Percentiles rank a stretch among this genome's conserved stretches.
phyloP scores from a whole-genome alignment of 2,329 filamentous ascomycete species.

The Triangularia verruculosa region DNA sequence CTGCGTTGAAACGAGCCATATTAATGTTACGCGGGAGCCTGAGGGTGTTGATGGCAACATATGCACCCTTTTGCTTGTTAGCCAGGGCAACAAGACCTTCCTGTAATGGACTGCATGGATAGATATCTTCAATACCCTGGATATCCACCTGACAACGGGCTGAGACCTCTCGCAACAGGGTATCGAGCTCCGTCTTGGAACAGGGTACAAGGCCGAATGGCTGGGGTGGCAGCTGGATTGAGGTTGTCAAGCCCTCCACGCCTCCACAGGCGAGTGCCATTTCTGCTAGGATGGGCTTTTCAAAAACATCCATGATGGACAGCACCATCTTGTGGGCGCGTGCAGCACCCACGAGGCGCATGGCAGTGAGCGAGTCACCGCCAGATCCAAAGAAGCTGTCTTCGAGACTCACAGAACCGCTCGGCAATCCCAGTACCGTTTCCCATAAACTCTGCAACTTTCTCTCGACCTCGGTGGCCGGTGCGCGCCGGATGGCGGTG shows the following conservation, averaged over 20 bases:
- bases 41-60: slow-evolving; percentile 34
- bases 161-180: slow-evolving; percentile 18
- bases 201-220: slow-evolving; percentile 20
- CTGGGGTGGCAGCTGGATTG: neutral
- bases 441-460: slow-evolving; percentile 25
- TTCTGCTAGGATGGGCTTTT: slow-evolving; percentile 20
- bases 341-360: slow-evolving; percentile 44
- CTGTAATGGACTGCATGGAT: slow-evolving; percentile 41
- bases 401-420: slow-evolving; percentile 10
- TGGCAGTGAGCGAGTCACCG: slow-evolving; percentile 37
- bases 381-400: slow-evolving; percentile 37
- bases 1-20: slow-evolving; percentile 28
- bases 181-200: slow-evolving; percentile 8
- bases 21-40: slow-evolving; percentile 25
- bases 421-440: slow-evolving; percentile 15
- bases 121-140: slow-evolving; percentile 33
- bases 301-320: slow-evolving; percentile 27
- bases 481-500: slow-evolving; percentile 9
- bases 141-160: slow-evolving; percentile 15
- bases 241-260: neutral
- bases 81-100: slow-evolving; percentile 40
- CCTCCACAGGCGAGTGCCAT: slow-evolving; percentile 19
- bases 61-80: slow-evolving; percentile 35
- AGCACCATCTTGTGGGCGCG: slow-evolving; percentile 23
- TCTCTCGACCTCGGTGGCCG: slow-evolving; percentile 24